Base-by-base conservation (phyloP, 2,329 filamentous ascomycete genomes). In the Aspergillus brasiliensis region DNA sequence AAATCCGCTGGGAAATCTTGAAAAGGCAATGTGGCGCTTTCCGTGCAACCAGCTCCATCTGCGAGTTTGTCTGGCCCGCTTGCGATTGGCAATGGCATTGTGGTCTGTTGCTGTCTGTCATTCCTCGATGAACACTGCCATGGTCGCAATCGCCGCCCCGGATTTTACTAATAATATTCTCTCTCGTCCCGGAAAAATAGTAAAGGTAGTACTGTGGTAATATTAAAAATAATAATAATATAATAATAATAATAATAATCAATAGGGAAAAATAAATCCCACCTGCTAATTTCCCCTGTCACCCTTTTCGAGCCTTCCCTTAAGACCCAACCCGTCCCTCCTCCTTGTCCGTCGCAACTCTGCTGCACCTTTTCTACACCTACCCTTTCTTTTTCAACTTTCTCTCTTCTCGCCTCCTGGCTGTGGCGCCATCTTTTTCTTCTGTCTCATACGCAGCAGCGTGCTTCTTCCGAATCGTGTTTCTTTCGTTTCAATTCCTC, bases 71-170 rank as follows among this genome's bases (percentile, higher is more conserved):
- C 48, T 59, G 31, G 58, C 52, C 51, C 52, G 56, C 51, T 57
- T 63, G 61, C 59, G 49, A 63, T 59, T 63, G 61, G 61, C 40
- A 61, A 57, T 17, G 10, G 38, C 17, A n/a, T 8, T 8, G 25
- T 23, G 40, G 42, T 40, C 52, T 11, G 61, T 61, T 63, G 46
- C 61, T 61, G 52, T 59, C 53, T 61, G 59, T 61, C 59, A 63
- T 63, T 63, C 59, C 49, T 59, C 37, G 51, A 61, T 46, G 15
- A 53, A 48, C 42, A 46, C 44, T 34, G 28, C 21, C 21, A 34
- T 58, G 57, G 51, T 62, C 25, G 57, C 55, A 62, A 60, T 62
- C 42, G 34, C 46, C 17, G 46, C 46, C 46, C 46, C 46, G 46
- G 46, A 49, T 49, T 31, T 31, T 49, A 49, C 46, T 55, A 54